Base-by-base conservation (phyloP, 345 rosid species). In the Eucalyptus polyanthemos region DNA sequence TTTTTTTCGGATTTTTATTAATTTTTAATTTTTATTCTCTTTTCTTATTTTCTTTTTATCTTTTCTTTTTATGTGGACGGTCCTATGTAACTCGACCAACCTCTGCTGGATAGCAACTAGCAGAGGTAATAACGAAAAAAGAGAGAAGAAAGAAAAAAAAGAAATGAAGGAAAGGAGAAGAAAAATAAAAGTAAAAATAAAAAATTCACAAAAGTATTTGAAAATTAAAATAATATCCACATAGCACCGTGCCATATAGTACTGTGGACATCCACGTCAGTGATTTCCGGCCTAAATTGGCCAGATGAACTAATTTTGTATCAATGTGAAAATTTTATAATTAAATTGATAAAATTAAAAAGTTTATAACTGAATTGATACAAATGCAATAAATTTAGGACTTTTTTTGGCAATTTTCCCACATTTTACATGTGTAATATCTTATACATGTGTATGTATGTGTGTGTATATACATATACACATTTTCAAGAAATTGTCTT, bases 261-360 rank as follows among this genome's bases (percentile, higher is more conserved):
- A 19, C 1, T 3, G 4, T 8, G 25, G 10, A 53, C 1, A 2
- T 53, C 5, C 10, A 53, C 0, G 1, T 53, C 1, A 19, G 0
- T 0, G 5, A 53, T 53, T 53, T 53, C 24, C 0, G 0, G 2
- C 5, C 10, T 53, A 53, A 53, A 19, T 8, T 53, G 2, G 4
- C 10, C 0, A 0, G 9, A 53, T 53, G 1, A 2, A 19, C 58
- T 53, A 53, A 53, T 19, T 53, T 53, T 53, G 24, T 53, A 53
- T 53, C 0, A 53, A 8, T 53, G 5, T 53, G 25, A 53, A 53
- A 19, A 8, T 19, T 53, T 53, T 53, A 53, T 1, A 53, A 53
- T 53, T 53, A 53, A 53, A 8, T 53, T 19, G 4, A 53, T 53
- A 53, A 53, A 53, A 53, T 53, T 19, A 8, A 53, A 6, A 53